Evolutionary conservation across 169 alveolate species (phyloP), one percentile per base, ranked within the genome.

Genomic region (Theileria sp.): DNA sequence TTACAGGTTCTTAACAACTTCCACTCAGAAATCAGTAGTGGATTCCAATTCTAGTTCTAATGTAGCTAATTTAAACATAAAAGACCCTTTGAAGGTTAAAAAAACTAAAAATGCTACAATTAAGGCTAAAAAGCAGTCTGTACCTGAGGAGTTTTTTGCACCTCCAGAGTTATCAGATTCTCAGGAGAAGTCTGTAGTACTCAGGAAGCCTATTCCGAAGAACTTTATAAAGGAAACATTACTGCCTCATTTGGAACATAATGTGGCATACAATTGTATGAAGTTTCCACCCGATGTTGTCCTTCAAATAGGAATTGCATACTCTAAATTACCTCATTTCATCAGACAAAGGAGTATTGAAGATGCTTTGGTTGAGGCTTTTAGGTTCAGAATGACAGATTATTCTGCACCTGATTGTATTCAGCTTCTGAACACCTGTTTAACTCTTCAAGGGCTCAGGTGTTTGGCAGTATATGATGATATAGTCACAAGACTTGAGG

Each of bases 221-320:
- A 85, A 77, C 69, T 85, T 85, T 73, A 85, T 85, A 32, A 78
- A 62, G 80, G 91, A 85, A 49, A 85, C 91, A 0, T 69, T 75
- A 25, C 69, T 85, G 19, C 91, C 91, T 19, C 91, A 85, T 64
- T 79, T 85, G 23, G 91, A 85, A 54, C 91, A 85, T 58, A 85
- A 79, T 50, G 87, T 85, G 32, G 87, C 91, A 4, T 85, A 78
- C 80, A 79, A 85, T 44, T 74, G 87, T 15, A 77, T 68, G 73
- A 85, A 85, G 69, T 78, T 85, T 49, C 91, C 91, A 25, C 91
- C 91, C 1, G 64, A 74, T 8, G 87, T 85, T 19, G 81, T 85
- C 15, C 75, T 85, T n/a, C 91, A 85, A 61, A 78, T 85, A 5
- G 91, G 82, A 26, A 85, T 85, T 2, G 87, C 91, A 15, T 85